phyloP scores from a whole-genome alignment of 805 yeast species.

The Lipomyces yamanashiensis region DNA sequence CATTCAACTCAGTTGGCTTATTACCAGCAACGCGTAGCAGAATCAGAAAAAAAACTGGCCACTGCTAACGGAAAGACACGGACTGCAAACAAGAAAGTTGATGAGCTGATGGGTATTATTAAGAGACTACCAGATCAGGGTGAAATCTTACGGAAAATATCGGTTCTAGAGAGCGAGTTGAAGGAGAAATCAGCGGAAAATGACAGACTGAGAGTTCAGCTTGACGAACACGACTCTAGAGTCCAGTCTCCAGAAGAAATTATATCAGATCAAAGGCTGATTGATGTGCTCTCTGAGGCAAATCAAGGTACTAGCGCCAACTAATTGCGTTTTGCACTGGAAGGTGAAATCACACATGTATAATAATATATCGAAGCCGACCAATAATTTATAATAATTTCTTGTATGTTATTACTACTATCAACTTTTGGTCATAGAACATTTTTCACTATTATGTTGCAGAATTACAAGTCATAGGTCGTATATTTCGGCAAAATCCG shows the following conservation, averaged over 20 bases:
- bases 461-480: too few relatives aligned
- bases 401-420: too few relatives aligned
- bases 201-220: slow-evolving; percentile 15
- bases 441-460: too few relatives aligned
- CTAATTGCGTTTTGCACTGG: too few relatives aligned
- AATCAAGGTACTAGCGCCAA: too few relatives aligned
- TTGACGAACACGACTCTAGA: not conserved
- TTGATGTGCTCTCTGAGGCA: not conserved
- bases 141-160: slow-evolving; percentile 16
- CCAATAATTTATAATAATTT: too few relatives aligned
- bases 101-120: slow-evolving; percentile 22
- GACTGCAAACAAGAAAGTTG: slow-evolving; percentile 15
- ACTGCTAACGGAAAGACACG: slow-evolving; percentile 3
- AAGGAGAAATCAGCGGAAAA: slow-evolving; percentile 18
- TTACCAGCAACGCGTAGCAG: slow-evolving; percentile 8
- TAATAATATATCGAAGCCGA: too few relatives aligned
- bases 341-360: too few relatives aligned
- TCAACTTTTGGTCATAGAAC: too few relatives aligned
- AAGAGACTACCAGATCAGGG: slow-evolving; percentile 31
- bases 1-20: slow-evolving; percentile 21
- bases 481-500: too few relatives aligned
- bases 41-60: slow-evolving; percentile 10
- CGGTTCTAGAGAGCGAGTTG: slow-evolving; percentile 21
- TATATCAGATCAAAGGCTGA: not conserved
- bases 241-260: not conserved